Conservation (phyloP, 345 rosid genomes). For the Viola odorata region DNA sequence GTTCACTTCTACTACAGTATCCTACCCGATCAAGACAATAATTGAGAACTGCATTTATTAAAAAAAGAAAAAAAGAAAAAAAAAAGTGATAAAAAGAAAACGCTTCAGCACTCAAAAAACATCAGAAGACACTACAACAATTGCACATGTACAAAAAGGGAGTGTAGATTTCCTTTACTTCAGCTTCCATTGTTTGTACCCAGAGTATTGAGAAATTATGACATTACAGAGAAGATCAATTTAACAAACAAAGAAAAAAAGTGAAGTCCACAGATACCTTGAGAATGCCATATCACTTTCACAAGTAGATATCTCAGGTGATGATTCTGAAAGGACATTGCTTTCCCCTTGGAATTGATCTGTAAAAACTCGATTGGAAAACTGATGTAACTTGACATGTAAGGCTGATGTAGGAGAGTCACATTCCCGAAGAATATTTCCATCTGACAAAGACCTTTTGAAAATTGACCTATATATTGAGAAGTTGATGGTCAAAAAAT, state of each 20-base stretch:
- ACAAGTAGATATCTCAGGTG: conserved; percentile 84
- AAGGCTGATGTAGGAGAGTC: conserved; percentile 40
- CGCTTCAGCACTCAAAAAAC: neutral
- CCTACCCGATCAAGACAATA: neutral
- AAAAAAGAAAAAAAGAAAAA: neutral
- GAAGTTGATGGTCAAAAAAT: conserved; percentile 11
- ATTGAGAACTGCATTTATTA: conserved; percentile 3
- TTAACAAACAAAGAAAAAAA: neutral
- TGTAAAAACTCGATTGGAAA: conserved; percentile 38
- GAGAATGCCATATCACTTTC: conserved; percentile 60
- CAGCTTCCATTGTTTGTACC: neutral
- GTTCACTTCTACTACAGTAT: neutral
- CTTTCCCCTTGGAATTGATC: conserved; percentile 38
- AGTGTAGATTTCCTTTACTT: neutral
- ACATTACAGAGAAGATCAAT: neutral
- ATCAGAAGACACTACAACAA: neutral
- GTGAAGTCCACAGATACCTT: conserved; percentile 36
- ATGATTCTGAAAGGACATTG: conserved; percentile 61
- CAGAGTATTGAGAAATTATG: neutral
- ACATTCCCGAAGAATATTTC: conserved; percentile 62
- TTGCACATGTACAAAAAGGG: neutral
- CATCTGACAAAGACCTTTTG: conserved; percentile 88
- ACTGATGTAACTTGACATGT: conserved; percentile 40
- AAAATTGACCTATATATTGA: conserved; percentile 53
- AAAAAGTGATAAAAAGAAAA: neutral